Evolutionary conservation across 805 yeast species (phyloP).

Genomic region (Saccharomycopsis babjevae): DNA sequence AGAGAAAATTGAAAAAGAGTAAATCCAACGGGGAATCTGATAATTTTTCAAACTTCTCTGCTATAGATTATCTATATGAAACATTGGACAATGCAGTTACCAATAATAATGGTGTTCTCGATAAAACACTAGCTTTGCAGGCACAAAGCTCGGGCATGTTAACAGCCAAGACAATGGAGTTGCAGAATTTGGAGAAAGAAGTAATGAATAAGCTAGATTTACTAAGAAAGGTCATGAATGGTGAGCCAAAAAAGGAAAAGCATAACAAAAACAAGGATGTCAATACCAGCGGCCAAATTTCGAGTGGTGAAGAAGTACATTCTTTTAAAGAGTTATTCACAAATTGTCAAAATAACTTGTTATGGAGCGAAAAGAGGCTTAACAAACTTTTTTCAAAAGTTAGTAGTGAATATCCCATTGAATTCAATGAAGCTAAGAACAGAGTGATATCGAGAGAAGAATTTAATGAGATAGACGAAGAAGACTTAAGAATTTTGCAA

Average conservation of each 20-base stretch:
- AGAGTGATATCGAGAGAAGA: constrained; percentile 9
- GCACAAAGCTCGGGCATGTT: constrained; percentile 18
- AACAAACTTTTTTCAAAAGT: constrained; percentile 4
- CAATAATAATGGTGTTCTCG: constrained; percentile 12
- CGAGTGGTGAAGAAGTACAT: neutral
- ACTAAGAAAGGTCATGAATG: constrained; percentile 8
- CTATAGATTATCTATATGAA: constrained; percentile 13
- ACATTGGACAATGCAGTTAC: constrained; percentile 10
- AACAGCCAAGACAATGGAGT: constrained; percentile 17
- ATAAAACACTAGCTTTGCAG: constrained; percentile 15
- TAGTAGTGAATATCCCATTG: constrained; percentile 13
- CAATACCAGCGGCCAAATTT: neutral
- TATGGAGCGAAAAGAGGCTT: constrained; percentile 13
- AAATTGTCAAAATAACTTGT: constrained; percentile 10
- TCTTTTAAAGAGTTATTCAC: constrained; percentile 13
- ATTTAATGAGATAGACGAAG: constrained; percentile 5
- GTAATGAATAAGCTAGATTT: constrained; percentile 6
- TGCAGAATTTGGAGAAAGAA: constrained; percentile 10
- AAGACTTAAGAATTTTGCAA: constrained; percentile 6
- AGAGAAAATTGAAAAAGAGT: neutral
- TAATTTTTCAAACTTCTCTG: constrained; percentile 6
- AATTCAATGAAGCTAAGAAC: constrained; percentile 16
- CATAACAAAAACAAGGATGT: neutral
- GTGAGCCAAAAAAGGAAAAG: neutral
- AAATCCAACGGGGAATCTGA: neutral